Base-by-base conservation (phyloP, 495 filamentous ascomycete species). In the Hypoxylon fragiforme region DNA sequence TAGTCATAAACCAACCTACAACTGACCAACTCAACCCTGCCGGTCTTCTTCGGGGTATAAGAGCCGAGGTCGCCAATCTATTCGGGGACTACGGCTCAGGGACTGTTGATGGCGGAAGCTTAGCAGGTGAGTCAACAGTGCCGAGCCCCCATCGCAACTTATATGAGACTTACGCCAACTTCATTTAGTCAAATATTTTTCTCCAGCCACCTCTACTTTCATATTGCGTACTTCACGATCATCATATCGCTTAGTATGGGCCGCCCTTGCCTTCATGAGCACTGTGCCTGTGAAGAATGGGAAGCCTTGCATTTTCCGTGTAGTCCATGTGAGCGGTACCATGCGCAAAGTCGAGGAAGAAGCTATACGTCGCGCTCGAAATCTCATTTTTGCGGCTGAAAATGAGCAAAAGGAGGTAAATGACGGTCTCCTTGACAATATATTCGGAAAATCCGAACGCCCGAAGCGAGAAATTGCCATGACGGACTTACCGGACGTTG, bases 61-160 rank as follows among this genome's bases (percentile, higher is more conserved):
- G 82, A 46, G 77, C 84, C 24, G 80, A 86, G 44, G 81, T 95
- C 3, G 70, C 77, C 7, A 73, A 81, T 19, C 71, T 95, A 13
- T 97, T 92, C 66, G 94, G 94, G n/a, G 92, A 98, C 67, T 95
- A 89, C 69, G 92, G 94, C 1, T 73, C 85, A 5, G 94, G 92
- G 2, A 69, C 75, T 3, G 77, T 84, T 1, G 79, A 84, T 3
- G 90, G 89, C 70, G 45, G 73, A 60, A 39, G 46, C 60, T 54
- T 61, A 38, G 8, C 24, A 44, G 39, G 48, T 44, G 34, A 42
- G 53, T 45, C 30, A 28, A 38, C 12, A 24, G 35, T 44, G 30
- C 22, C 9, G 9, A 18, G 8, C 31, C 36, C 21, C 40, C 37
- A 19, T 52, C 18, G 55, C 37, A 21, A 45, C 61, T 31, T 50